A percentile compares a stretch with the other conserved stretches of the same genome.
phyloP scores from a whole-genome alignment of 2,329 filamentous ascomycete genomes.

The Pseudofabraea citricarpa region DNA sequence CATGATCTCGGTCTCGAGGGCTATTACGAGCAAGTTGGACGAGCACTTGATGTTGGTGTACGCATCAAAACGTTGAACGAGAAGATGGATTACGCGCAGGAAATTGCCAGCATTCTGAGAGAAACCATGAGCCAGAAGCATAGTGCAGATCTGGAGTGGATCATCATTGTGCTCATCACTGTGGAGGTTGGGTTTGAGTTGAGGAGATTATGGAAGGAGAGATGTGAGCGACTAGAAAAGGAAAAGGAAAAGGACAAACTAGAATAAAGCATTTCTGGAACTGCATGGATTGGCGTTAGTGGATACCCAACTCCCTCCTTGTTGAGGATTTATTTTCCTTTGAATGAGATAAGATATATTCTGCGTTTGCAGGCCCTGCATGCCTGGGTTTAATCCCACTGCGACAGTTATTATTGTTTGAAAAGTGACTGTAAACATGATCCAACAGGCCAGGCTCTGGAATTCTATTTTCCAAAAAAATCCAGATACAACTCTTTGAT shows the following conservation, averaged over 20 bases:
- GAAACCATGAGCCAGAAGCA: constrained; percentile 90
- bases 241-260: no score
- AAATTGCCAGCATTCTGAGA: constrained; percentile 84
- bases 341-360: no score
- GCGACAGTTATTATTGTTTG: no score
- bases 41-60: constrained; percentile 84
- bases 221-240: constrained; percentile 3
- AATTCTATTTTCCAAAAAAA: no score
- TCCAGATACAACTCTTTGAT: no score
- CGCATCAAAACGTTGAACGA: constrained; percentile 90
- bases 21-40: constrained; percentile 92
- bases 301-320: background rate
- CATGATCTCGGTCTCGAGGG: constrained; percentile 87
- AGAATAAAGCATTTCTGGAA: no score
- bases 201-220: constrained; percentile 41
- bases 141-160: constrained; percentile 83
- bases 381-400: no score
- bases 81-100: constrained; percentile 96
- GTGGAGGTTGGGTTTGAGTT: constrained; percentile 91
- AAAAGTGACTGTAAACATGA: no score
- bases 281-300: background rate
- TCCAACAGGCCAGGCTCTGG: no score
- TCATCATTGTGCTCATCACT: constrained; percentile 89
- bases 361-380: no score
- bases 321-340: no score